A percentile compares a stretch with the other conserved stretches of the same genome.
phyloP scores from a whole-genome alignment of 257 asterid genomes.

The Nicotiana obtusifolia region DNA sequence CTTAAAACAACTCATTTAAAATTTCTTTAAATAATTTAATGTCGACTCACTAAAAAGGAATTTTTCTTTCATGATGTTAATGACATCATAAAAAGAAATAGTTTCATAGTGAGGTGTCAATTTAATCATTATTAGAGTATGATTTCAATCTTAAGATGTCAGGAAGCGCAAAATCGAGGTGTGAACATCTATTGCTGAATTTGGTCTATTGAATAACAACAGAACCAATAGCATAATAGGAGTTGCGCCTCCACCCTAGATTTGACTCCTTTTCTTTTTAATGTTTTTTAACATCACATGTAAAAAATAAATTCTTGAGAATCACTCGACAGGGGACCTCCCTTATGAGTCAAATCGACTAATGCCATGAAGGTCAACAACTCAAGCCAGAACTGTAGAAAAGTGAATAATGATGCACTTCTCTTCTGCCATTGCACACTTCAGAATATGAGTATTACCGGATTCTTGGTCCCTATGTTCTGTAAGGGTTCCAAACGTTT shows the following conservation, averaged over 20 bases:
- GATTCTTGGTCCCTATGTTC: neutral
- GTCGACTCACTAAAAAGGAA: neutral
- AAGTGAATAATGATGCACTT: neutral
- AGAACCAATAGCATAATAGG: neutral
- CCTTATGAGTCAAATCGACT: neutral
- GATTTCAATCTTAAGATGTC: neutral
- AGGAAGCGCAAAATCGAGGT: neutral
- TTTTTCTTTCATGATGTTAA: neutral
- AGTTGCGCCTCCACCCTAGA: neutral
- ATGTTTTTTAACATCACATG: neutral
- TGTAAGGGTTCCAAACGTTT: neutral
- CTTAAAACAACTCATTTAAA: neutral
- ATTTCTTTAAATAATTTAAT: neutral
- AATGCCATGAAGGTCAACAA: neutral
- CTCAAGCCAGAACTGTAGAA: neutral
- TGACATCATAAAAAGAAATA: neutral
- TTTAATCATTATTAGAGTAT: neutral
- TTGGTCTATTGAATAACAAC: neutral
- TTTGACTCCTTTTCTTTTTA: no score
- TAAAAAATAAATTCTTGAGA: neutral
- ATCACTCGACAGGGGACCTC: neutral
- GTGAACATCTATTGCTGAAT: neutral
- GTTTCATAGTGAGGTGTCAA: neutral
- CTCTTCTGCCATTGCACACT: neutral
- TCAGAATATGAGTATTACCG: neutral